Conservation (phyloP, 2,329 filamentous ascomycete species). For the Ceratocystis diversiconidia region DNA sequence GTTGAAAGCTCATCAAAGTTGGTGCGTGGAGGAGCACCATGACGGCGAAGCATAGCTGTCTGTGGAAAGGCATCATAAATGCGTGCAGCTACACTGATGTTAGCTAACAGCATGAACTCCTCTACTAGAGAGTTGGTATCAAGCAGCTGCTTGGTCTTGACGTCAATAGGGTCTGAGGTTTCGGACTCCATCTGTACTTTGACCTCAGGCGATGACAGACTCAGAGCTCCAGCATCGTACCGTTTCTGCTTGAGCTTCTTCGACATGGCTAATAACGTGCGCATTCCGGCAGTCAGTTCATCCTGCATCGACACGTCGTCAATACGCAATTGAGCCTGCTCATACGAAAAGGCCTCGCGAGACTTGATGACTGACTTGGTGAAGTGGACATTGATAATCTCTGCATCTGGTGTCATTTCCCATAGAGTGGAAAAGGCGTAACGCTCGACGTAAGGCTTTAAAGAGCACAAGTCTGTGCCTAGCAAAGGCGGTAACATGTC, state of each 20-base stretch:
- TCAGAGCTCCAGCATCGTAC: slow-evolving; percentile 88
- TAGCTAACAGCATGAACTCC: slow-evolving; percentile 98
- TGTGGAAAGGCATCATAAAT: slow-evolving; percentile 89
- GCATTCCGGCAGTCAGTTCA: slow-evolving; percentile 79
- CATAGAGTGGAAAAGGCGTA: slow-evolving; percentile 75
- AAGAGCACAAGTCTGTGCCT: slow-evolving; percentile 86
- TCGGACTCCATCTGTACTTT: slow-evolving; percentile 79
- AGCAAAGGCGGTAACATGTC: slow-evolving; percentile 97
- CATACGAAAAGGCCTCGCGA: slow-evolving; percentile 93
- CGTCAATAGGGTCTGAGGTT: slow-evolving; percentile 87
- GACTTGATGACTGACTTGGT: slow-evolving; percentile 98
- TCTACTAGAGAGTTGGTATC: slow-evolving; percentile 97
- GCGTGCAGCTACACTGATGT: slow-evolving; percentile 80
- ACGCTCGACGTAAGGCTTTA: slow-evolving; percentile 95
- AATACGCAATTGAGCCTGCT: slow-evolving; percentile 85
- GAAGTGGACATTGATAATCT: slow-evolving; percentile 74
- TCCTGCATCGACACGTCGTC: slow-evolving; percentile 80
- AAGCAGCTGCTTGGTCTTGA: slow-evolving; percentile 86
- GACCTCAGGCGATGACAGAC: slow-evolving; percentile 94
- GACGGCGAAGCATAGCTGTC: slow-evolving; percentile 82
- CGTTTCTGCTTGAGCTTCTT: slow-evolving; percentile 90
- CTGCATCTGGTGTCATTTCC: slow-evolving; percentile 75
- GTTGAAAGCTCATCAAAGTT: slow-evolving; percentile 92
- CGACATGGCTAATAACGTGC: slow-evolving; percentile 71
- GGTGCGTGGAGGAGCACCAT: slow-evolving; percentile 81